Evolutionary conservation across 2,329 filamentous ascomycete genomes (phyloP).

Genomic region (Cladosporium oxysporum): DNA sequence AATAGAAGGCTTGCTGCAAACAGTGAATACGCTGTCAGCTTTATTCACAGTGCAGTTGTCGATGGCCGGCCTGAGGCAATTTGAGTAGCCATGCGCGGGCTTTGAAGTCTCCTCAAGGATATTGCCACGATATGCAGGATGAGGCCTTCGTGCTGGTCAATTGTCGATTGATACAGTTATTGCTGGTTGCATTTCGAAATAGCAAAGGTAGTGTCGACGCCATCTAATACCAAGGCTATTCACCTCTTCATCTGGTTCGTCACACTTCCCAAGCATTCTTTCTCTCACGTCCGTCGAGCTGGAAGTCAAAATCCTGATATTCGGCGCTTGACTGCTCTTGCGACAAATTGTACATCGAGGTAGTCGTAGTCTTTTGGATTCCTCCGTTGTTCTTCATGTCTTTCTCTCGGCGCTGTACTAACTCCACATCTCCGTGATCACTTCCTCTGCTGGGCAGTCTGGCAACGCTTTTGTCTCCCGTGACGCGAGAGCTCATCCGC

Average conservation of each 20-base stretch:
- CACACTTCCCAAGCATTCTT: slow-evolving; percentile 2
- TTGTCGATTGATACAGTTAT: background rate
- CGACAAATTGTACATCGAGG: background rate
- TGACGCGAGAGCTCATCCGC: slow-evolving; percentile 1
- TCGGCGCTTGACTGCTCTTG: background rate
- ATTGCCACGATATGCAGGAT: background rate
- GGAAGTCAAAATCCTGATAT: background rate
- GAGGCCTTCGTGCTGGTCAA: background rate
- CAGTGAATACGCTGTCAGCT: background rate
- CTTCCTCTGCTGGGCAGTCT: background rate
- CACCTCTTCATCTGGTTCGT: background rate
- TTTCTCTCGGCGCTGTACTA: background rate
- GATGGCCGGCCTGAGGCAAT: background rate
- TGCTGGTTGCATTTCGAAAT: background rate
- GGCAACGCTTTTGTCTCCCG: background rate
- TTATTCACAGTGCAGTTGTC: background rate
- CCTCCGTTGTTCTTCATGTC: background rate
- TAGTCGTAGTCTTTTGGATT: background rate
- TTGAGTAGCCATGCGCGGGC: background rate
- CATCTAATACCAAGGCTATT: background rate
- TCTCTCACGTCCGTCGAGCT: background rate
- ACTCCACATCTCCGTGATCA: background rate
- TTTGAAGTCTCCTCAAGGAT: background rate
- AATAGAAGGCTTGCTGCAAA: background rate
- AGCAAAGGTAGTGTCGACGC: background rate